phyloP scores from a whole-genome alignment of 306 rosid genomes.

The Citrullus mucosospermus region DNA sequence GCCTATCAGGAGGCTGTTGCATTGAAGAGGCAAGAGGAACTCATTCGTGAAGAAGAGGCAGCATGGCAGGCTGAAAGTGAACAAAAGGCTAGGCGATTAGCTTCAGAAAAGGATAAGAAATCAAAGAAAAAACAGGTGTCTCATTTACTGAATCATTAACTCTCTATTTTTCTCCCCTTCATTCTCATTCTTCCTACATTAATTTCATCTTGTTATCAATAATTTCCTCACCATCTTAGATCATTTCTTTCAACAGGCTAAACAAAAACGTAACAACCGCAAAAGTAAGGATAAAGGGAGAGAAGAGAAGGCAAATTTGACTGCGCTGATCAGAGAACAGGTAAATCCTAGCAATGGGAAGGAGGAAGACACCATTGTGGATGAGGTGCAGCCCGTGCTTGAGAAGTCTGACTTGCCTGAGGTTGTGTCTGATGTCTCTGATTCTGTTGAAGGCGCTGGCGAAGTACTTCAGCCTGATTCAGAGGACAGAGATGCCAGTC shows the following conservation, averaged over 20 bases:
- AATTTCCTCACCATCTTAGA: conserved; percentile 11
- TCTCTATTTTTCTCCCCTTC: neutral
- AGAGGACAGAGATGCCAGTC: conserved; percentile 84
- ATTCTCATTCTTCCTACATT: neutral
- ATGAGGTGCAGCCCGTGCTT: conserved; percentile 35
- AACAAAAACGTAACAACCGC: conserved; percentile 76
- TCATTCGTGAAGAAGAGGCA: conserved; percentile 99
- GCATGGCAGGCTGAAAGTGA: conserved; percentile 90
- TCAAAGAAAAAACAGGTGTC: conserved; percentile 84
- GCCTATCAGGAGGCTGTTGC: conserved; percentile 99
- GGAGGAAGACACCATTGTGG: conserved; percentile 39
- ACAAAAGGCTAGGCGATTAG: conserved; percentile 70
- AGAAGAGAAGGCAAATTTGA: conserved; percentile 46
- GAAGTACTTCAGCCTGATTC: conserved; percentile 66
- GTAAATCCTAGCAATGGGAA: conserved; percentile 41
- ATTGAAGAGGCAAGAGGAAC: conserved; percentile 95
- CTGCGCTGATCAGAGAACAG: conserved; percentile 30
- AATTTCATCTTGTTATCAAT: neutral
- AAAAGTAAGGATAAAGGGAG: conserved; percentile 79
- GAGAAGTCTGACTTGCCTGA: conserved; percentile 59
- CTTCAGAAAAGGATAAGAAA: conserved; percentile 76
- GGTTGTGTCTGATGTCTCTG: conserved; percentile 72
- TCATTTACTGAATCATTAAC: neutral
- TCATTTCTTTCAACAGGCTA: conserved; percentile 42
- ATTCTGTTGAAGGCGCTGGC: conserved; percentile 62